Base-by-base conservation (phyloP, 2,329 filamentous ascomycete genomes). In the Didymella lethalis region DNA sequence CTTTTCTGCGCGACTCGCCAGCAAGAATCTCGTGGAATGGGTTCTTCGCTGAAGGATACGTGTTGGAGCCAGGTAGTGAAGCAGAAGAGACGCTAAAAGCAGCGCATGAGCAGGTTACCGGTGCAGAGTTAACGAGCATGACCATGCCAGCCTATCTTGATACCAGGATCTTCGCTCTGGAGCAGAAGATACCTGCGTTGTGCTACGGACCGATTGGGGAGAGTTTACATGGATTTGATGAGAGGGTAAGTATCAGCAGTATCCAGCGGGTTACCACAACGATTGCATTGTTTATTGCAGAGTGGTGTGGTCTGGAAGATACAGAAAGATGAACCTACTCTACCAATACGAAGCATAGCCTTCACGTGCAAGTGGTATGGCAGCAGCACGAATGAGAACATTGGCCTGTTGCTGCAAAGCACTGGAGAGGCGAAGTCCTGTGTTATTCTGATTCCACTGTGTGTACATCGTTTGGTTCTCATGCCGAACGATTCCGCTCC, bases 31-130 rank as follows among this genome's bases (percentile, higher is more conserved):
- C 57, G 0, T 68, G 64, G 64, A 68, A 68, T n/a, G 65, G 64
- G 4, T 66, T 68, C 54, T 68, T 66, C 36, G 62, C 65, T 23
- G 65, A 68, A 29, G 65, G 65, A 0, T 68, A 68, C 16, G 64
- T 64, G 12, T 34, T 68, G 16, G 62, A 65, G 12, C 60, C 62
- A 1, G 64, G 64, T 3, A 66, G 62, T 14, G 53, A 59, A 26
- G 65, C 65, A 1, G 64, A 68, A 26, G 54, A 68, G 8, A 11
- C 56, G n/a, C 43, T 67, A 10, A 58, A 48, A 23, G 50, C 28
- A 4, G 64, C 53, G 23, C 65, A 67, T 53, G 57, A 65, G 20
- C 52, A 59, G 14, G 65, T 59, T n/a, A 62, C 56, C 2, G 64
- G 62, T 2, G 43, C 48, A 11, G 48, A 61, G 31, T 38, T 65